phyloP scores from a whole-genome alignment of 805 yeast genomes.

The Wickerhamiella parazyma region DNA sequence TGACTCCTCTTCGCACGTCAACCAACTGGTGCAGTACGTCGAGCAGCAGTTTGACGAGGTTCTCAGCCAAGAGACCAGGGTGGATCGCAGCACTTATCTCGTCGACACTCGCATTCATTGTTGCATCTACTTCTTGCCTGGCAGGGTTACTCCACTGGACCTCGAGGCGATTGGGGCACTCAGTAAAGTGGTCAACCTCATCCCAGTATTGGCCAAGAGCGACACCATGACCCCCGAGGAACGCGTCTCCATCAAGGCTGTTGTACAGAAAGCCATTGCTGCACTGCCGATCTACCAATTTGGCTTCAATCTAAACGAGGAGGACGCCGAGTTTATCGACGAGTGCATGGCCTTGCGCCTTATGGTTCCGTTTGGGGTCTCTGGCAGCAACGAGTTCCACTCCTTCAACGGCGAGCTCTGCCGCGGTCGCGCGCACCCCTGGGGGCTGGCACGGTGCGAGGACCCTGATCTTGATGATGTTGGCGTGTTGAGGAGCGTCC shows the following conservation, averaged over 20 bases:
- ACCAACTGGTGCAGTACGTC: constrained; percentile 40
- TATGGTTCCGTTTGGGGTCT: constrained; percentile 49
- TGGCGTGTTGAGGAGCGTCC: constrained; percentile 43
- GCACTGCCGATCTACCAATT: constrained; percentile 50
- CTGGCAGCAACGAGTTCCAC: constrained; percentile 34
- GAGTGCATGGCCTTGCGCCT: constrained; percentile 31
- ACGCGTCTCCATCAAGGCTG: constrained; percentile 37
- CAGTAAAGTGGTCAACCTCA: constrained; percentile 61
- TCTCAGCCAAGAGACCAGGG: constrained; percentile 75
- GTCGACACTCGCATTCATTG: constrained; percentile 68
- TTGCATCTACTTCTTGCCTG: constrained; percentile 62
- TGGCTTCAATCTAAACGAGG: constrained; percentile 49
- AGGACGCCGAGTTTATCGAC: constrained; percentile 28
- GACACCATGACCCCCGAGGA: constrained; percentile 64
- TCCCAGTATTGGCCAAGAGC: constrained; percentile 71
- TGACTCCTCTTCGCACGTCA: constrained; percentile 39
- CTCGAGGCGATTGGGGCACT: constrained; percentile 54
- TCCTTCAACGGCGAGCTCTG: constrained; percentile 24
- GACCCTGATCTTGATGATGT: constrained; percentile 29
- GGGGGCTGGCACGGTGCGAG: constrained; percentile 47
- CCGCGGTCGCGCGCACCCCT: constrained; percentile 46
- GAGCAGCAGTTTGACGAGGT: constrained; percentile 56
- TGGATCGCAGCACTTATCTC: constrained; percentile 69
- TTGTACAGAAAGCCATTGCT: constrained; percentile 43
- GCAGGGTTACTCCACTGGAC: constrained; percentile 54